A percentile compares a stretch with the other conserved stretches of the same genome.
Conservation (phyloP, 331 rosid species). For the Prunus yedoensis region DNA sequence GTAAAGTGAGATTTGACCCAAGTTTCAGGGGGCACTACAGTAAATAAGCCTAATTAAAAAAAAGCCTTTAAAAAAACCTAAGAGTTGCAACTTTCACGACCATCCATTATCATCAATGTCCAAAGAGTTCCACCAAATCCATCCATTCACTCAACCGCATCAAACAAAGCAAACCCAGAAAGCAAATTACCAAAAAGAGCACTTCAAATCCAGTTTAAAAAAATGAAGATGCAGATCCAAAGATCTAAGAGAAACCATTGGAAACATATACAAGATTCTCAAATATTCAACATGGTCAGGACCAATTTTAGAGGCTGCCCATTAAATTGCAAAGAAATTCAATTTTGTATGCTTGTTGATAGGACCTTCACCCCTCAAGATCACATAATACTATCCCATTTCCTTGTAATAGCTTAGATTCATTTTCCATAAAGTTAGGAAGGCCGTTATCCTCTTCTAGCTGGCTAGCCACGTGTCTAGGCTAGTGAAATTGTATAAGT, state of each 20-base stretch:
- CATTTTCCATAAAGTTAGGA: too few species aligned
- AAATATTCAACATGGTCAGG: constrained; percentile 59
- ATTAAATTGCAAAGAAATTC: not conserved
- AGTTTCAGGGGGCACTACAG: too few species aligned
- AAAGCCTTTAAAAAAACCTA: too few species aligned
- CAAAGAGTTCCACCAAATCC: constrained; percentile 12
- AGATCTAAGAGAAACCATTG: constrained; percentile 49
- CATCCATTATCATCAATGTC: not conserved
- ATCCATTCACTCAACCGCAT: constrained; percentile 27
- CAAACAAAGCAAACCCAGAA: constrained; percentile 29
- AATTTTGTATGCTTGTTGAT: too few species aligned
- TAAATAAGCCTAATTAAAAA: too few species aligned
- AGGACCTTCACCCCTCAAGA: too few species aligned
- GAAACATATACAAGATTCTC: constrained; percentile 9
- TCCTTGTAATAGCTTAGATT: too few species aligned
- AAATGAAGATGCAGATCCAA: not conserved
- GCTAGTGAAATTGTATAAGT: too few species aligned
- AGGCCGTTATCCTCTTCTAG: too few species aligned
- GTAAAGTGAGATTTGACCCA: too few species aligned
- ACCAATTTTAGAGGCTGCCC: constrained; percentile 42
- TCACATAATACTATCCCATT: too few species aligned
- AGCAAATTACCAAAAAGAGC: constrained; percentile 14
- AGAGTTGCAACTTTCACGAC: not conserved
- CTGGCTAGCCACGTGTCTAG: too few species aligned
- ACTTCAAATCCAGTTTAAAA: constrained; percentile 3